Conservation (phyloP, 2,329 filamentous ascomycete genomes). For the Trichoderma sp. region DNA sequence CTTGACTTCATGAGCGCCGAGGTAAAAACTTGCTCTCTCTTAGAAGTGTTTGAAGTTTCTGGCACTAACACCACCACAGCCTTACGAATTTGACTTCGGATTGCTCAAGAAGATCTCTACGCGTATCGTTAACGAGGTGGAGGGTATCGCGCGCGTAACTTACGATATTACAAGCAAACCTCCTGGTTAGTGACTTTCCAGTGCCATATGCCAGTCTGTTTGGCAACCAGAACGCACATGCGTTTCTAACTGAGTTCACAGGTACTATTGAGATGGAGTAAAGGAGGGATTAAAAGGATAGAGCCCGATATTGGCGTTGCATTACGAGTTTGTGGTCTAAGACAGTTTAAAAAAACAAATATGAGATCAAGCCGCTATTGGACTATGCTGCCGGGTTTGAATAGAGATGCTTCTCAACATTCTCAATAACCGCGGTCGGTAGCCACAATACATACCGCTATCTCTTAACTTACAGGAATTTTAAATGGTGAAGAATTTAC, state of each 20-base stretch:
- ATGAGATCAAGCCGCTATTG: background rate
- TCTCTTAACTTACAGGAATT: no score
- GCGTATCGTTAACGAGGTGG: slow-evolving; percentile 65
- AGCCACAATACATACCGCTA: background rate
- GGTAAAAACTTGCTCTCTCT: background rate
- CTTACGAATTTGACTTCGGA: slow-evolving; percentile 61
- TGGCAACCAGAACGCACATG: background rate
- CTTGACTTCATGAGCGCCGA: slow-evolving; percentile 62
- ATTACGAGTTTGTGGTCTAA: background rate
- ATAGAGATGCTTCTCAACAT: background rate
- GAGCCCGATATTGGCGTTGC: background rate
- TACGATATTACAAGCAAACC: slow-evolving; percentile 65
- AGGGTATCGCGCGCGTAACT: slow-evolving; percentile 67
- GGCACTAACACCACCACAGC: slow-evolving; percentile 38
- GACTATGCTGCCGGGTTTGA: background rate
- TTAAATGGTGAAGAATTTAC: no score
- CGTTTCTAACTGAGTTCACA: background rate
- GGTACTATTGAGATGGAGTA: slow-evolving; percentile 64
- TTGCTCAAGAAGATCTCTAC: slow-evolving; percentile 61
- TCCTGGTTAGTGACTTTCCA: slow-evolving; percentile 34
- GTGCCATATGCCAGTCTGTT: background rate
- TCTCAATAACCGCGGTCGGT: no score
- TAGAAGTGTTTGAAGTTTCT: background rate
- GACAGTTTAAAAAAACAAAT: background rate
- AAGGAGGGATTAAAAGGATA: background rate